These are phyloP conservation scores for Pythium dissotocum DNA, from an alignment of 352 stramenopile genomes.

Conservation along the genomic window DNA sequence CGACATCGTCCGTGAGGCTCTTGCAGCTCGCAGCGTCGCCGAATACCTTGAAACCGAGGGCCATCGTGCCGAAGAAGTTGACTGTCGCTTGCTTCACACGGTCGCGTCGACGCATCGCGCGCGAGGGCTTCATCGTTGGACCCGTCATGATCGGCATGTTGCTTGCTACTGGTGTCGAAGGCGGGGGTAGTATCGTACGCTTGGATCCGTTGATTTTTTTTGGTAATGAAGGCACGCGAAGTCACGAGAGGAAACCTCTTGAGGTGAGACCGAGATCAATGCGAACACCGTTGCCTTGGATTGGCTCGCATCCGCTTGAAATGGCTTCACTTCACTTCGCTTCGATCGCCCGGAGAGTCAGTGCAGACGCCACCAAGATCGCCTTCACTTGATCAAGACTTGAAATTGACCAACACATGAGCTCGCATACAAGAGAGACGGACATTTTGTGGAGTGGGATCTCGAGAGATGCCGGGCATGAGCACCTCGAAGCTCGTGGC, in stretches of 20 bases:
- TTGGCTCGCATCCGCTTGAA: too few relatives aligned
- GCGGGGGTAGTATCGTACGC: neutral
- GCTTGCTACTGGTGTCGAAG: neutral
- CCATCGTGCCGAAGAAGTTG: neutral
- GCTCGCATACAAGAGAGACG: too few relatives aligned
- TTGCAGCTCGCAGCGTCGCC: neutral
- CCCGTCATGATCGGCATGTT: neutral
- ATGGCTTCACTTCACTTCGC: too few relatives aligned
- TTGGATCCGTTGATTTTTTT: neutral
- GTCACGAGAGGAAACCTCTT: too few relatives aligned
- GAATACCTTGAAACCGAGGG: neutral
- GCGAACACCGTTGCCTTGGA: too few relatives aligned
- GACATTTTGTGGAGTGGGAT: too few relatives aligned
- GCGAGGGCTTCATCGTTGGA: neutral
- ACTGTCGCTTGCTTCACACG: neutral
- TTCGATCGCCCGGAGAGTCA: too few relatives aligned
- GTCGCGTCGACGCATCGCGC: neutral
- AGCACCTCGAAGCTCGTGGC: neutral
- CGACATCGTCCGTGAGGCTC: neutral
- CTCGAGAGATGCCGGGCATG: neutral
- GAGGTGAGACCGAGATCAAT: too few relatives aligned
- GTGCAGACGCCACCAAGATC: too few relatives aligned
- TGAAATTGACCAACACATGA: too few relatives aligned
- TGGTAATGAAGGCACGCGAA: neutral
- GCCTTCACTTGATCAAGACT: too few relatives aligned